Evolutionary conservation across 345 rosid genomes (phyloP).

Genomic region (Anastatica hierochuntica): DNA sequence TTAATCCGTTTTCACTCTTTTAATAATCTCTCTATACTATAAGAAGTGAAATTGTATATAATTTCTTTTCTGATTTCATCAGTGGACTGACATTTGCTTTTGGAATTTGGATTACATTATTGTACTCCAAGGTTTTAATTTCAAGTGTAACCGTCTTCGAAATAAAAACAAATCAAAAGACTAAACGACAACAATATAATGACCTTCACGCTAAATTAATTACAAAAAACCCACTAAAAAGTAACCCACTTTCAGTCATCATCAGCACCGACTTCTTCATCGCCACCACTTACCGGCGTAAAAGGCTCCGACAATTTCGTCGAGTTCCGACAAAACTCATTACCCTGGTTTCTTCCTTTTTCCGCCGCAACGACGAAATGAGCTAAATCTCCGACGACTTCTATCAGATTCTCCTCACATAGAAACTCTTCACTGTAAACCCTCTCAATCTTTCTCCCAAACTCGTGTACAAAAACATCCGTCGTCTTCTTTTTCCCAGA

Average conservation of each 20-base stretch:
- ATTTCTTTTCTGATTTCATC: not conserved
- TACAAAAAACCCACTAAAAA: slow-evolving; percentile 17
- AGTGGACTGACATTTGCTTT: not conserved
- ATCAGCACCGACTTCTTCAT: slow-evolving; percentile 17
- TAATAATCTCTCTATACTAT: too few relatives aligned
- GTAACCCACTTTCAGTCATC: slow-evolving; percentile 15
- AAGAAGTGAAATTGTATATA: too few relatives aligned
- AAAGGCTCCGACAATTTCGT: slow-evolving; percentile 21
- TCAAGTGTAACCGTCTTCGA: slow-evolving; percentile 15
- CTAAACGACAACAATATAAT: not conserved
- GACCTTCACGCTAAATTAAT: slow-evolving; percentile 11
- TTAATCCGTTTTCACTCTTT: too few relatives aligned
- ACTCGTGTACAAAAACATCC: slow-evolving; percentile 77
- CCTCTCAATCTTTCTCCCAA: slow-evolving; percentile 57
- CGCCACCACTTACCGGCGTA: slow-evolving; percentile 20
- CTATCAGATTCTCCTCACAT: slow-evolving; percentile 57
- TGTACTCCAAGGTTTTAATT: not conserved
- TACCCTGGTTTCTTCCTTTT: not conserved
- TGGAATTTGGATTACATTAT: not conserved
- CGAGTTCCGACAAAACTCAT: slow-evolving; percentile 43
- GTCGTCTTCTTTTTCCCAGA: slow-evolving; percentile 24
- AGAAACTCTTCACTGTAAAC: slow-evolving; percentile 58
- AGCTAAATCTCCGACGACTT: slow-evolving; percentile 43
- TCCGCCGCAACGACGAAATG: slow-evolving; percentile 41
- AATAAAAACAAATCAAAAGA: slow-evolving; percentile 6